These are phyloP conservation scores for Ophiorrhiza pumila DNA, from an alignment of 257 asterid genomes.

Conservation along the genomic window DNA sequence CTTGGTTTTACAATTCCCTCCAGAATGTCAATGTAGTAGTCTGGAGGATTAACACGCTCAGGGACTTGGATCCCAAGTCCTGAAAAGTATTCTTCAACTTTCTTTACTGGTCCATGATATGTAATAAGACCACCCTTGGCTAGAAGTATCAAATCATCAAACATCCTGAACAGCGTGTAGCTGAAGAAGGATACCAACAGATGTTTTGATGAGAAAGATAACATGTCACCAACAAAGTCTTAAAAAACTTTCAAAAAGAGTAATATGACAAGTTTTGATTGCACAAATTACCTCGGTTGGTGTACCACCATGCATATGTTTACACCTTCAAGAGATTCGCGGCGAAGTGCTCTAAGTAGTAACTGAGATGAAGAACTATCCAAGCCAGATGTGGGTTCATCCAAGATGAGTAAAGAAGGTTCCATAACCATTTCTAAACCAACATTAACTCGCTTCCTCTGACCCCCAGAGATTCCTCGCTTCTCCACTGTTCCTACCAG, in stretches of 20 bases:
- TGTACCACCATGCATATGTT: conserved; percentile 96
- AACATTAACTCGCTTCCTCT: conserved; percentile 93
- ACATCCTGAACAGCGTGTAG: conserved; percentile 94
- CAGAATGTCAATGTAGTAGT: conserved; percentile 84
- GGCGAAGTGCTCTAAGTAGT: conserved; percentile 92
- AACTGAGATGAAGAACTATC: conserved; percentile 94
- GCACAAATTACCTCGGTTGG: conserved; percentile 75
- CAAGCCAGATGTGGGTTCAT: conserved; percentile 98
- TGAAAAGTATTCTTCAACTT: conserved; percentile 89
- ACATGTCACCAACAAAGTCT: not conserved
- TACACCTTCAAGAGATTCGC: conserved; percentile 99
- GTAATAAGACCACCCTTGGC: conserved; percentile 98
- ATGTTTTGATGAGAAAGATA: conserved; percentile 9
- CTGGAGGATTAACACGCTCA: conserved; percentile 96
- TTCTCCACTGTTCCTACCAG: conserved; percentile 94
- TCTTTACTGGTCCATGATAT: conserved; percentile 94
- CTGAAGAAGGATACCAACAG: conserved; percentile 43
- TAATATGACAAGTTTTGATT: not conserved
- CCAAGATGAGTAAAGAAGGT: conserved; percentile 91
- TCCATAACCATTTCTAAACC: conserved; percentile 99
- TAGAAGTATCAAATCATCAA: conserved; percentile 91
- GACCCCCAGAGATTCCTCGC: conserved; percentile 99
- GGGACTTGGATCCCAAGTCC: conserved; percentile 83
- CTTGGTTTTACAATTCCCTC: conserved; percentile 79
- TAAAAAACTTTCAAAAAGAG: not conserved